Evolutionary conservation across 129 eudicot genomes (phyloP), one percentile per base, ranked within the genome.

Genomic region (Flaveria sonorensis): DNA sequence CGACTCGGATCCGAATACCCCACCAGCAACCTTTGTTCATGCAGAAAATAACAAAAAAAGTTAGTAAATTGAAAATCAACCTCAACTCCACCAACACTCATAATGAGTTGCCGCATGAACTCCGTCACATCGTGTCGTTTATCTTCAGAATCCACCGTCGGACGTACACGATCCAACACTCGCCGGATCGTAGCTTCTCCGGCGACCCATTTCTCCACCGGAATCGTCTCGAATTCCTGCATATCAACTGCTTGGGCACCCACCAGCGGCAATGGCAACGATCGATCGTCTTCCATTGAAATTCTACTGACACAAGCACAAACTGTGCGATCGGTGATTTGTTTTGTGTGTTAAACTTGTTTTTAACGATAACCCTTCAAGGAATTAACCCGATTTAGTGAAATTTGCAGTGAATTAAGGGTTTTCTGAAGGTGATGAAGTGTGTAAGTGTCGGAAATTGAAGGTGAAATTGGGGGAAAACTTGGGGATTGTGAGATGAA

Each of bases 61-160:
- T n/a, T 61, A 16, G 47, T 62, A 45, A 61, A 74, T 52, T 62
- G 73, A 79, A 45, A 47, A 15, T 76, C 50, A 43, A 89, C 96
- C 96, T 89, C 86, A 71, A 76, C 84, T 19, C 79, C 83, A 11
- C 77, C 50, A 16, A 72, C 75, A 4, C 18, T 15, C 51, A 52
- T 48, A 50, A 89, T 53, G 9, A 89, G 75, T 12, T 72, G 32
- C 77, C 82, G 89, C 62, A 89, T 46, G 53, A 81, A 83, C 9
- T 83, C 88, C 50, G 83, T 80, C 18, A 89, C 87, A 32, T 87
- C 88, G 47, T 66, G 79, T 50, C 96, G 78, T 51, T 68, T 70
- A 64, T 89, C 96, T 72, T 87, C 85, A 0, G 92, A 72, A 74
- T 85, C 90, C 1, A 68, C 64, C 1, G 90, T 89, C 1, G 92